Percentiles rank a stretch among this genome's conserved stretches.
These are phyloP conservation scores for Acorus calamus DNA, from an alignment of 106 monocot species.

Conservation along the genomic window DNA sequence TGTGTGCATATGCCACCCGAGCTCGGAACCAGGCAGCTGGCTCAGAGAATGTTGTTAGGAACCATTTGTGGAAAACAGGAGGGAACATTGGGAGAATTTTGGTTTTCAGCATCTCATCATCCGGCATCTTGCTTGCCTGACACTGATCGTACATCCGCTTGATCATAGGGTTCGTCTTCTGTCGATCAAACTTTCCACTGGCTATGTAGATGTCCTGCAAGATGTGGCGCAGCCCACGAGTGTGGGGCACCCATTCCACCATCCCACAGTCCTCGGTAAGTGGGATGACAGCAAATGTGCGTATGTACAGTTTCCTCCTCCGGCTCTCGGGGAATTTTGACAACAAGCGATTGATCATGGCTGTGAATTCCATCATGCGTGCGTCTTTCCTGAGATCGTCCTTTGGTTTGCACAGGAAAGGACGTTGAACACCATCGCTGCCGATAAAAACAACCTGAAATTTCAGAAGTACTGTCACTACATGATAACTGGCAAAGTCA, in stretches of 20 bases:
- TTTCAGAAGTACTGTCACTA: background rate
- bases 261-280: slow-evolving; percentile 97
- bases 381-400: slow-evolving; percentile 97
- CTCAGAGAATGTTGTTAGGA: slow-evolving; percentile 86
- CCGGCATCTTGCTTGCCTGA: slow-evolving; percentile 69
- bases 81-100: slow-evolving; percentile 96
- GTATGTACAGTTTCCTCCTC: slow-evolving; percentile 87
- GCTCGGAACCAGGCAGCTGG: slow-evolving; percentile 98
- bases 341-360: slow-evolving; percentile 85
- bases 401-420: slow-evolving; percentile 97
- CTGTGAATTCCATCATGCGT: slow-evolving; percentile 99
- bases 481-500: no score
- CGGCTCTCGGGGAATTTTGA: slow-evolving; percentile 98
- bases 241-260: slow-evolving; percentile 97
- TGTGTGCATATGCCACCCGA: slow-evolving; percentile 86
- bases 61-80: slow-evolving; percentile 92
- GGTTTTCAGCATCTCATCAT: slow-evolving; percentile 81
- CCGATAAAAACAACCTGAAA: slow-evolving; percentile 83
- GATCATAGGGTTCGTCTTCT: slow-evolving; percentile 76
- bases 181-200: slow-evolving; percentile 69
- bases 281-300: slow-evolving; percentile 92
- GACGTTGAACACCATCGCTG: slow-evolving; percentile 78
- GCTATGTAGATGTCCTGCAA: slow-evolving; percentile 96
- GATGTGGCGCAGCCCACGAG: slow-evolving; percentile 90
- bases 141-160: slow-evolving; percentile 82